Percentiles rank a stretch among this genome's conserved stretches.
These are phyloP conservation scores for Amaranthus hypochondriacus DNA, from an alignment of 148 eudicot genomes.

Conservation along the genomic window DNA sequence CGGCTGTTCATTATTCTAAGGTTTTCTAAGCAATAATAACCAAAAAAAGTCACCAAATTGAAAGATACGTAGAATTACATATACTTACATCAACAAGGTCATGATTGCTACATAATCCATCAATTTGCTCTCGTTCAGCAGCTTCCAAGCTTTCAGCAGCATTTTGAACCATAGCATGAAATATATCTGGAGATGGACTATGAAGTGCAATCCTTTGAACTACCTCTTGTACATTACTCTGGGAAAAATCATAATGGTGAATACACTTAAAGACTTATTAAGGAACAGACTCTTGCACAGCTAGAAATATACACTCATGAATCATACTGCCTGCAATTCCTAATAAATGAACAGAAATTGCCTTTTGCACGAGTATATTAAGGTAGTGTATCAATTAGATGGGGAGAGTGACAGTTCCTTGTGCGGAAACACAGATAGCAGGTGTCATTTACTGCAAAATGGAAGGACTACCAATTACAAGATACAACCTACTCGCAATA, in stretches of 20 bases:
- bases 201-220: conserved; percentile 11
- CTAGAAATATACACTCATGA: background rate
- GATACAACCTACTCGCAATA: background rate
- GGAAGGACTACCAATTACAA: background rate
- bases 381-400: too few species aligned
- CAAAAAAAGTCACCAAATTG: background rate
- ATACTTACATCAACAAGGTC: conserved; percentile 30
- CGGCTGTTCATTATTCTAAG: too few species aligned
- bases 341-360: background rate
- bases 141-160: conserved; percentile 21
- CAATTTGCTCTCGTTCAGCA: background rate
- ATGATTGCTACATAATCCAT: conserved; percentile 24
- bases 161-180: conserved; percentile 22
- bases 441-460: background rate
- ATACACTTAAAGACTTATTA: background rate
- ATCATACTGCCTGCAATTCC: background rate
- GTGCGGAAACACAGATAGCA: too few species aligned
- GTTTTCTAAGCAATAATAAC: background rate
- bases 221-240: conserved; percentile 23
- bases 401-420: too few species aligned
- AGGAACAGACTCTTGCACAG: background rate
- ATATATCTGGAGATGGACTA: conserved; percentile 29
- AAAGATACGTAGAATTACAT: background rate
- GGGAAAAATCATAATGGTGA: conserved; percentile 1
- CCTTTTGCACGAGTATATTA: too few species aligned